phyloP scores from a whole-genome alignment of 352 stramenopile genomes.

The Nothophytophthora sp. region DNA sequence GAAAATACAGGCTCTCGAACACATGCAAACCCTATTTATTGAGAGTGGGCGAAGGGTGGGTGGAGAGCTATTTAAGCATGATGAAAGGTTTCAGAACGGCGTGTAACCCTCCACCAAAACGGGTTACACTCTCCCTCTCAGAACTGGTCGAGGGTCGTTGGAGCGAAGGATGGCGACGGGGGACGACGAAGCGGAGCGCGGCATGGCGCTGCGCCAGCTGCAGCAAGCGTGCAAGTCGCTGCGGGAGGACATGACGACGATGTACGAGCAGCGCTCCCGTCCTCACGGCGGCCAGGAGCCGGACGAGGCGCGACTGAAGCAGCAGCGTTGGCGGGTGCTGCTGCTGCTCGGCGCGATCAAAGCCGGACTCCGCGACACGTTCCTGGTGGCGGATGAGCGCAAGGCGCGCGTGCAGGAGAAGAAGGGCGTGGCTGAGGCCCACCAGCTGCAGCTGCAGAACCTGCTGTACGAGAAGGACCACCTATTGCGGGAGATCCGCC shows the following conservation, averaged over 20 bases:
- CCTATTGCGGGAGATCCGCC: slow-evolving; percentile 72
- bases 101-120: no score
- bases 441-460: slow-evolving; percentile 83
- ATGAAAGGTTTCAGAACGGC: no score
- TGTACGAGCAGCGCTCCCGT: slow-evolving; percentile 46
- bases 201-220: slow-evolving; percentile 39
- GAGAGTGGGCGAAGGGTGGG: no score
- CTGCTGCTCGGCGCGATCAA: slow-evolving; percentile 63
- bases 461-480: slow-evolving; percentile 86
- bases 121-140: no score
- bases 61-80: no score
- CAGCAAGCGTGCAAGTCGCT: slow-evolving; percentile 49
- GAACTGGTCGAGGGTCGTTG: no score
- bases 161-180: no score
- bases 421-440: slow-evolving; percentile 71
- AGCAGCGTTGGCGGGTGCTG: slow-evolving; percentile 58
- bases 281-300: neutral
- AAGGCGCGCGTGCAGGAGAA: slow-evolving; percentile 69
- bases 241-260: slow-evolving; percentile 34
- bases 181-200: slow-evolving; percentile 16
- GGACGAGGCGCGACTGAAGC: slow-evolving; percentile 47
- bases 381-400: slow-evolving; percentile 64
- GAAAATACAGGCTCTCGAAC: no score
- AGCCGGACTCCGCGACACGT: slow-evolving; percentile 58
- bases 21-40: no score